Evolutionary conservation across 2,329 filamentous ascomycete genomes (phyloP).

Genomic region (Tolypocladium paradoxum): DNA sequence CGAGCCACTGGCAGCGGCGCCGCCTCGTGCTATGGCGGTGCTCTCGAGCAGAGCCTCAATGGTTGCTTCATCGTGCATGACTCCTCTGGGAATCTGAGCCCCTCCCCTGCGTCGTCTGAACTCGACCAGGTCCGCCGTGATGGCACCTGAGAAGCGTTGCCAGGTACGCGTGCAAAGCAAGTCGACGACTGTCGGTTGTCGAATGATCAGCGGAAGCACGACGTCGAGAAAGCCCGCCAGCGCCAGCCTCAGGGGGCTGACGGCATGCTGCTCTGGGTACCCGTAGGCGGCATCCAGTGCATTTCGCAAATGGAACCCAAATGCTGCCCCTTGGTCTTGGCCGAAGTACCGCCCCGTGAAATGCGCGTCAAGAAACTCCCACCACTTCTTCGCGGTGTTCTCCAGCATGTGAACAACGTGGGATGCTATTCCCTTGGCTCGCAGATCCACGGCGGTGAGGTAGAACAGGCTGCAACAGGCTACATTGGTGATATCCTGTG

Average conservation of each 20-base stretch:
- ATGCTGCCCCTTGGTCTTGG: slow-evolving; percentile 9
- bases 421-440: slow-evolving; percentile 15
- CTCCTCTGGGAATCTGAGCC: not conserved
- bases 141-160: slow-evolving; percentile 11
- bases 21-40: not conserved
- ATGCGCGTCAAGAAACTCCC: slow-evolving; percentile 7
- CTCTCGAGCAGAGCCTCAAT: slow-evolving; percentile 12
- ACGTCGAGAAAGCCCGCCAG: slow-evolving; percentile 19
- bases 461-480: slow-evolving; percentile 23
- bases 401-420: slow-evolving; percentile 17
- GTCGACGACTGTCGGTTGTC: slow-evolving; percentile 11
- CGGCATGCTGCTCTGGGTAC: slow-evolving; percentile 11
- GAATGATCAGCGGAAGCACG: slow-evolving; percentile 12
- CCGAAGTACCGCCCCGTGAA: slow-evolving; percentile 8
- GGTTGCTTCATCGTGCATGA: slow-evolving; percentile 8
- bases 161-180: slow-evolving; percentile 14
- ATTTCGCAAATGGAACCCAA: slow-evolving; percentile 15
- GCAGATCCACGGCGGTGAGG: slow-evolving; percentile 17
- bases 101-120: slow-evolving; percentile 9
- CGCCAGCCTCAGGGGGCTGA: slow-evolving; percentile 19
- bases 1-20: not conserved
- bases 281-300: slow-evolving; percentile 18
- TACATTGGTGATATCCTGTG: slow-evolving; percentile 18
- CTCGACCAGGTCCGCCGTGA: slow-evolving; percentile 16
- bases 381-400: slow-evolving; percentile 13